These are phyloP conservation scores for Wilhelminamyces savonicus DNA, from an alignment of 805 yeast genomes.

Conservation along the genomic window DNA sequence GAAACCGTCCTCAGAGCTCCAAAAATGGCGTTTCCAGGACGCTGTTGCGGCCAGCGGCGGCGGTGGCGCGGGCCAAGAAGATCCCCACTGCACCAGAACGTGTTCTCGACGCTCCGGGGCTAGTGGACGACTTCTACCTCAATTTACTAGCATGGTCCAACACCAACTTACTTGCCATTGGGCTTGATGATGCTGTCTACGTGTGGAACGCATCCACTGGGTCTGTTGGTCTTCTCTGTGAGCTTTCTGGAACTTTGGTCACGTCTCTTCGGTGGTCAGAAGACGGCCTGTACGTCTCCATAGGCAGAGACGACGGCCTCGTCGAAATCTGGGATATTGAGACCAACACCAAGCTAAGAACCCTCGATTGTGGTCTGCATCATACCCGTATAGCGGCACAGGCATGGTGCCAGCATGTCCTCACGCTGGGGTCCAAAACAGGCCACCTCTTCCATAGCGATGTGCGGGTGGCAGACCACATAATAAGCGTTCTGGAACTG, in stretches of 20 bases:
- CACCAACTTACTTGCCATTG: slow-evolving; percentile 79
- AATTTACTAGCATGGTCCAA: slow-evolving; percentile 85
- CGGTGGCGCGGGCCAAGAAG: slow-evolving; percentile 65
- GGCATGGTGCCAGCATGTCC: slow-evolving; percentile 75
- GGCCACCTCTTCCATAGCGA: slow-evolving; percentile 87
- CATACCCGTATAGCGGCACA: slow-evolving; percentile 73
- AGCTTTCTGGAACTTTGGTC: slow-evolving; percentile 41
- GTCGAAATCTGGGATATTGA: slow-evolving; percentile 94
- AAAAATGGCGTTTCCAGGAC: slow-evolving; percentile 19
- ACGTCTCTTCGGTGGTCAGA: slow-evolving; percentile 85
- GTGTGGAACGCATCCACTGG: slow-evolving; percentile 91
- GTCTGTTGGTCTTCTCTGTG: slow-evolving; percentile 62
- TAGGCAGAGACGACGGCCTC: slow-evolving; percentile 78
- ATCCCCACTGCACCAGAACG: slow-evolving; percentile 86
- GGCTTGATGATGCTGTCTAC: slow-evolving; percentile 75
- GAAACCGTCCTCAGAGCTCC: slow-evolving; percentile 19
- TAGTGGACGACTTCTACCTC: slow-evolving; percentile 86
- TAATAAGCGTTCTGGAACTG: slow-evolving; percentile 45
- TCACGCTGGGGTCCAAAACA: slow-evolving; percentile 82
- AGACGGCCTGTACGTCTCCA: slow-evolving; percentile 79
- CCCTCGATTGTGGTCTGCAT: slow-evolving; percentile 63
- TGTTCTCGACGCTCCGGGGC: slow-evolving; percentile 93
- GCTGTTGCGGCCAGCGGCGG: slow-evolving; percentile 41
- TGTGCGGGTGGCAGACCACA: slow-evolving; percentile 77
- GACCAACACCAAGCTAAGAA: slow-evolving; percentile 62